A percentile compares a stretch with the other conserved stretches of the same genome.
These are phyloP conservation scores for Whalleya microplaca DNA, from an alignment of 2,329 filamentous ascomycete species.

Conservation along the genomic window DNA sequence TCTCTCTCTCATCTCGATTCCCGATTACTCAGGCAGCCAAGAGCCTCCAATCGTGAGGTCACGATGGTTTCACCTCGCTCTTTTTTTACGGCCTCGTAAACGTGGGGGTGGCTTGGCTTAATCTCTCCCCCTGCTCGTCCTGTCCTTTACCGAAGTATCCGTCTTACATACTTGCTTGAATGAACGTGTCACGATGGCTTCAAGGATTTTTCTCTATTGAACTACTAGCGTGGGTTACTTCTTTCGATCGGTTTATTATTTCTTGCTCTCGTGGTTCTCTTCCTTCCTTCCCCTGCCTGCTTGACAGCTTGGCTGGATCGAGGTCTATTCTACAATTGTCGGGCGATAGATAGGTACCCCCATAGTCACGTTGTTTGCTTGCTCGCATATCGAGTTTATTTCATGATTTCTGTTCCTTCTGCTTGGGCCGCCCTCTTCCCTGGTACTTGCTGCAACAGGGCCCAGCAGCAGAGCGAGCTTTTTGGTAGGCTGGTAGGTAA, in stretches of 20 bases:
- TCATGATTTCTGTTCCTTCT: neutral
- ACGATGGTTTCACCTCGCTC: conserved; percentile 9
- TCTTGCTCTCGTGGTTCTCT: neutral
- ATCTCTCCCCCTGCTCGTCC: no score
- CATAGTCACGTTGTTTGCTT: neutral
- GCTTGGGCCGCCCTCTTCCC: neutral
- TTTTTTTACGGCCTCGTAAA: neutral
- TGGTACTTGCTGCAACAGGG: neutral
- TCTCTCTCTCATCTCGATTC: no score
- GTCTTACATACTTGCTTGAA: neutral
- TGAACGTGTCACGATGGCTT: neutral
- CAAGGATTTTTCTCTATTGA: neutral
- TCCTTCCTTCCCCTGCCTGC: no score
- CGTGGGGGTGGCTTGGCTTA: neutral
- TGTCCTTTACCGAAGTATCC: neutral
- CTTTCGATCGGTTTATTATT: neutral
- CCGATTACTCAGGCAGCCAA: neutral
- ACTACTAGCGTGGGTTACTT: no score
- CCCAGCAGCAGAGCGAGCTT: neutral
- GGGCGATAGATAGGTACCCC: no score
- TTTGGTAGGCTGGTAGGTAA: no score
- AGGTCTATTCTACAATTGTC: neutral
- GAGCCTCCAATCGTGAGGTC: conserved; percentile 17
- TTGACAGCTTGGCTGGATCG: no score
- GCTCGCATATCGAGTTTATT: neutral